Percentiles rank a stretch among this genome's conserved stretches.
Conservation (phyloP, 2,329 filamentous ascomycete genomes). For the Trichoderma atroviride region DNA sequence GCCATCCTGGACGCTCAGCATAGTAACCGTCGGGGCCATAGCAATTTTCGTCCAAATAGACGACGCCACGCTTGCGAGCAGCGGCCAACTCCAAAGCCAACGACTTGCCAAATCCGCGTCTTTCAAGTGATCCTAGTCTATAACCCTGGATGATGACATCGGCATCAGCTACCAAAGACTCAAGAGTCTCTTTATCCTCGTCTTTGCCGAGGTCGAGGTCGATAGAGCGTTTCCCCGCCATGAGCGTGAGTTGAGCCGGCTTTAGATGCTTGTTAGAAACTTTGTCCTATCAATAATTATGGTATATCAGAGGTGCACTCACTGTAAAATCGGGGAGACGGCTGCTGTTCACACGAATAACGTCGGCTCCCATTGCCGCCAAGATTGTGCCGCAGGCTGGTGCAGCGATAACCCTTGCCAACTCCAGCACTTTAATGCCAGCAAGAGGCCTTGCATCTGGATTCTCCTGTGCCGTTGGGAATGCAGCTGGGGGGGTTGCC, state of each 20-base stretch:
- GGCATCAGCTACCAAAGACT: slow-evolving; percentile 49
- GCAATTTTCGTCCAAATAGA: slow-evolving; percentile 68
- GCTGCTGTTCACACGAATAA: slow-evolving; percentile 48
- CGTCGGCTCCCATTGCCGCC: slow-evolving; percentile 31
- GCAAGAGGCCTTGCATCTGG: slow-evolving; percentile 43
- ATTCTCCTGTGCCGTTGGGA: slow-evolving; percentile 32
- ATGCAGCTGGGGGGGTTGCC: slow-evolving; percentile 38
- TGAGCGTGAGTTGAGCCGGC: background rate
- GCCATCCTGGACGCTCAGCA: slow-evolving; percentile 64
- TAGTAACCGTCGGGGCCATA: slow-evolving; percentile 62
- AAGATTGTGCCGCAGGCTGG: background rate
- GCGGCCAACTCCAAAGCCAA: slow-evolving; percentile 51
- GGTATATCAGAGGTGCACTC: background rate
- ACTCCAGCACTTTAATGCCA: slow-evolving; percentile 34
- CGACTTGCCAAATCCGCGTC: slow-evolving; percentile 46
- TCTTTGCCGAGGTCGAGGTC: slow-evolving; percentile 38
- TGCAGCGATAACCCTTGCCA: slow-evolving; percentile 34
- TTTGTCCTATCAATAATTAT: background rate
- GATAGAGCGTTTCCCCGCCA: slow-evolving; percentile 41
- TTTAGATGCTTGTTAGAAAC: background rate
- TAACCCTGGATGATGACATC: slow-evolving; percentile 38
- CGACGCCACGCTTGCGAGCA: slow-evolving; percentile 58
- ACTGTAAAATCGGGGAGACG: background rate
- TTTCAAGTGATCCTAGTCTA: slow-evolving; percentile 46
- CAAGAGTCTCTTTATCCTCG: slow-evolving; percentile 46